These are phyloP conservation scores for Hypsizygus marmoreus DNA, from an alignment of 768 basidiomycete genomes.

Conservation along the genomic window DNA sequence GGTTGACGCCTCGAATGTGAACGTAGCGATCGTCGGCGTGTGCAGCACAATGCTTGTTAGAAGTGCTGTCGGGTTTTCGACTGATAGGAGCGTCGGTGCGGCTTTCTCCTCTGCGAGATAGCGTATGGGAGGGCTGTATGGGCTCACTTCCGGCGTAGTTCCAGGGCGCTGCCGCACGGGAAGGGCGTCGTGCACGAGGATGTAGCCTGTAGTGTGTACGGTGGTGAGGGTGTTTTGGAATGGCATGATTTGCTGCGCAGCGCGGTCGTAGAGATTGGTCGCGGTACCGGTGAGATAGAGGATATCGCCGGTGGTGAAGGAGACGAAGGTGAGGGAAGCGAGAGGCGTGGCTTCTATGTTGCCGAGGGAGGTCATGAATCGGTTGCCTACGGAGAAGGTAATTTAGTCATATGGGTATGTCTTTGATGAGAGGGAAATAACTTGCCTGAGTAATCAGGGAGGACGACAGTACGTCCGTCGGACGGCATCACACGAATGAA, in stretches of 20 bases:
- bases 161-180: conserved; percentile 47
- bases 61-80: conserved; percentile 32
- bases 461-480: conserved; percentile 53
- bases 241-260: conserved; percentile 56
- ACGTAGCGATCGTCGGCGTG: conserved; percentile 52
- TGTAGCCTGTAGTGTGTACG: conserved; percentile 52
- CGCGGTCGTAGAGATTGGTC: conserved; percentile 45
- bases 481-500: conserved; percentile 60
- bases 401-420: background rate
- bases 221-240: conserved; percentile 52
- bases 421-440: conserved; percentile 5
- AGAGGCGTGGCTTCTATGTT: conserved; percentile 59
- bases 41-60: conserved; percentile 46
- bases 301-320: conserved; percentile 54
- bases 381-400: conserved; percentile 44
- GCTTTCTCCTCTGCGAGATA: conserved; percentile 50
- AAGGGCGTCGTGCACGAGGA: conserved; percentile 53
- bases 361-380: conserved; percentile 63
- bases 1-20: conserved; percentile 44
- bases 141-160: conserved; percentile 31
- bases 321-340: conserved; percentile 59
- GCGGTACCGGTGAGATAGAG: conserved; percentile 66
- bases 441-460: conserved; percentile 64
- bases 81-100: conserved; percentile 22
- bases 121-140: conserved; percentile 62